A percentile compares a stretch with the other conserved stretches of the same genome.
phyloP scores from a whole-genome alignment of 768 basidiomycete species.

The Tricholoma hemisulphureum region DNA sequence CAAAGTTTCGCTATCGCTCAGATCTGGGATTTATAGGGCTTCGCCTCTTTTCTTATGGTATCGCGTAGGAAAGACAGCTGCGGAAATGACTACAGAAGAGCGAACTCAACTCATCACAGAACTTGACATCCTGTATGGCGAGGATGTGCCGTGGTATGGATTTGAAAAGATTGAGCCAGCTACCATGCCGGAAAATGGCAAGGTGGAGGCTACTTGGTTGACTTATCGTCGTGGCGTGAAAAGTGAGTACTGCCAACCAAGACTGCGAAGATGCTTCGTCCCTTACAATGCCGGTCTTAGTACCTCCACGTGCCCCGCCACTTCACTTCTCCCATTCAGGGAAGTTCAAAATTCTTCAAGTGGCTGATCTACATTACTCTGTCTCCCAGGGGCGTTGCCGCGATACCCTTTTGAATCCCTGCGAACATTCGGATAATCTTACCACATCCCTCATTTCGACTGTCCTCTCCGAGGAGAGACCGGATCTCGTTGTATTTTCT shows the following conservation, averaged over 20 bases:
- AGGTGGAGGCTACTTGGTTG: constrained; percentile 55
- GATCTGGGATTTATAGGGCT: constrained; percentile 57
- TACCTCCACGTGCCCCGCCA: constrained; percentile 67
- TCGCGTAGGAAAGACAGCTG: constrained; percentile 60
- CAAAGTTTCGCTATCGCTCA: constrained; percentile 59
- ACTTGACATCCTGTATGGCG: constrained; percentile 86
- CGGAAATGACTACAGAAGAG: constrained; percentile 58
- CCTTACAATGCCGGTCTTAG: constrained; percentile 33
- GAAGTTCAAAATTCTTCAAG: constrained; percentile 84
- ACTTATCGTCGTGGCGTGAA: constrained; percentile 74
- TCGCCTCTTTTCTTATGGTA: constrained; percentile 79
- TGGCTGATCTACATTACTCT: constrained; percentile 93
- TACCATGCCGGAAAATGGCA: constrained; percentile 45
- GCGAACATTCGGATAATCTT: constrained; percentile 69
- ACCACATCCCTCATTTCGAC: constrained; percentile 71
- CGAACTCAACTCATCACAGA: constrained; percentile 77
- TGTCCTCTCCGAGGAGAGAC: constrained; percentile 77
- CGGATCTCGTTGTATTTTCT: constrained; percentile 87
- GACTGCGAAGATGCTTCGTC: background rate
- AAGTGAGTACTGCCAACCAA: constrained; percentile 41
- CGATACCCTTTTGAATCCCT: constrained; percentile 63
- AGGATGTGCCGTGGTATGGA: constrained; percentile 81
- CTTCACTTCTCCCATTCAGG: constrained; percentile 83
- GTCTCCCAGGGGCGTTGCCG: constrained; percentile 76
- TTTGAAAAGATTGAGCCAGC: constrained; percentile 71